phyloP scores from a whole-genome alignment of 192 early-diverging fungal genomes.

The Borealophlyctis nickersoniae region DNA sequence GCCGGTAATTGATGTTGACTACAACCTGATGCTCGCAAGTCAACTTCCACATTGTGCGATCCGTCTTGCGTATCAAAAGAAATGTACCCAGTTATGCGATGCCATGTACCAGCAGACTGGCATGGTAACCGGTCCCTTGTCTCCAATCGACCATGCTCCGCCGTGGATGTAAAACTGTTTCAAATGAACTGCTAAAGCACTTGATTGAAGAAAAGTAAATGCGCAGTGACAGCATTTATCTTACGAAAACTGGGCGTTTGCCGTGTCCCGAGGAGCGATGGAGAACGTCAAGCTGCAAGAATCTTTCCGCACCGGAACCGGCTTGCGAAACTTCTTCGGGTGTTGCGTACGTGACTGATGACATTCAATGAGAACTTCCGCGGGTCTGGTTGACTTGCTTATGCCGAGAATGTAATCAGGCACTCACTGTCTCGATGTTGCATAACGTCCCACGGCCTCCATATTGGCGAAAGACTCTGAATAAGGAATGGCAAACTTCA shows the following conservation, averaged over 20 bases:
- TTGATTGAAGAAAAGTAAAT: background rate
- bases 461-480: no score
- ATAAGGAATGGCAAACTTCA: no score
- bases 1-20: conserved; percentile 58
- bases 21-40: no score
- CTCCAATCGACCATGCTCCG: conserved; percentile 60
- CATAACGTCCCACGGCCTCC: no score
- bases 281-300: conserved; percentile 32
- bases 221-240: no score
- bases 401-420: no score
- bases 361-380: no score
- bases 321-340: conserved; percentile 24
- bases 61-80: no score
- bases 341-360: conserved; percentile 38
- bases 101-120: conserved; percentile 39
- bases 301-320: background rate
- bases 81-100: conserved; percentile 31
- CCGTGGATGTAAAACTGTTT: conserved; percentile 64
- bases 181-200: conserved; percentile 20
- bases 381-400: no score
- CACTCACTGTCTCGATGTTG: no score
- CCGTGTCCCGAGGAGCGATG: conserved; percentile 24
- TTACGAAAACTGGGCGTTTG: conserved; percentile 28
- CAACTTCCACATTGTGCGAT: no score
- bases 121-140: conserved; percentile 39